Percentiles rank a stretch among this genome's conserved stretches.
phyloP scores from a whole-genome alignment of 73 alveolate species.

The Paramecium tetraurelia region DNA sequence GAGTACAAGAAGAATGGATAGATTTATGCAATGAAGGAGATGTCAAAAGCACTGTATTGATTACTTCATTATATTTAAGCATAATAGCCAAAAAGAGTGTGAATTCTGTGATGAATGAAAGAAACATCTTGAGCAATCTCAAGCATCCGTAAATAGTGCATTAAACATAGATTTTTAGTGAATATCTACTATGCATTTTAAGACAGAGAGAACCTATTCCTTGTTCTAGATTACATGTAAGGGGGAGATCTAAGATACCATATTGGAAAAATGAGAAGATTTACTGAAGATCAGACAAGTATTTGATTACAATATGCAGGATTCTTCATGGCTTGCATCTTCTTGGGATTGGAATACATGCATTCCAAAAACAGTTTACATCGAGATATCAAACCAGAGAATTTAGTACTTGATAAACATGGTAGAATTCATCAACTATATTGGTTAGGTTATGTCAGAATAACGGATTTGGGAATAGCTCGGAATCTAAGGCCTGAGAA shows the following conservation, averaged over 20 bases:
- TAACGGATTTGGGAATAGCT: conserved; percentile 88
- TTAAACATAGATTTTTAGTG: conserved; percentile 70
- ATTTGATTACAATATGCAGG: conserved; percentile 7
- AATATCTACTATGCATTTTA: conserved; percentile 91
- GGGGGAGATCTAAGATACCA: conserved; percentile 96
- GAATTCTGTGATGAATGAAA: conserved; percentile 58
- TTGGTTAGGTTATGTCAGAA: conserved; percentile 63
- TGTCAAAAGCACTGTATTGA: conserved; percentile 64
- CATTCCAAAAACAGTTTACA: conserved; percentile 71
- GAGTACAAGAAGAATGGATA: conserved; percentile 69
- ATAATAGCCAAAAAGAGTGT: conserved; percentile 55
- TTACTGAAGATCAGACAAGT: conserved; percentile 89
- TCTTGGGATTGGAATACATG: conserved; percentile 71
- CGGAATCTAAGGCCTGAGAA: conserved; percentile 76
- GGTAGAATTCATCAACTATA: conserved; percentile 34
- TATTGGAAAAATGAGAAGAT: conserved; percentile 75
- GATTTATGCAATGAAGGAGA: conserved; percentile 79
- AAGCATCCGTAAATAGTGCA: conserved; percentile 57
- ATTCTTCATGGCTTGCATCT: conserved; percentile 74
- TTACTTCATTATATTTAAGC: background rate
- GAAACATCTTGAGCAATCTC: conserved; percentile 41
- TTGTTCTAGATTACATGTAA: conserved; percentile 81
- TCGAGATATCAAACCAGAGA: conserved; percentile 88
- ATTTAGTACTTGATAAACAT: conserved; percentile 69
- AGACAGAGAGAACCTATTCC: conserved; percentile 85